Evolutionary conservation across 1,284 basidiomycete genomes (phyloP), one percentile per base, ranked within the genome.

Genomic region (Trametes versicolor): DNA sequence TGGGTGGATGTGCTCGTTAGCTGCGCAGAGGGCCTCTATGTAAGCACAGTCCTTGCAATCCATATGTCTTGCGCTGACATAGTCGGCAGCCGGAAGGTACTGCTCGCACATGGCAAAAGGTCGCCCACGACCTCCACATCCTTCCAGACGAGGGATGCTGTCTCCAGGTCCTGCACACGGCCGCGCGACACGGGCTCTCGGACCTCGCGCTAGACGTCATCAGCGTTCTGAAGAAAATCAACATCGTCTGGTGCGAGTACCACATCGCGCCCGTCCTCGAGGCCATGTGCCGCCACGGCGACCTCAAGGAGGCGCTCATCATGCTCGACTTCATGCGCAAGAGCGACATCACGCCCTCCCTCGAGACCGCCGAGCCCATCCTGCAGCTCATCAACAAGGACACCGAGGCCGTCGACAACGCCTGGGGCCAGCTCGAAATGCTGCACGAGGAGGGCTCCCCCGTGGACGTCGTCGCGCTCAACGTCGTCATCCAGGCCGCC

Each of bases 91-190:
- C 82, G 25, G 87, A 92, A 7, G 94, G 93, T 12, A 87, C 91
- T 4, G 66, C 81, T 39, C 74, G 76, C 55, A 87, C 86, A 47
- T 96, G 94, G 94, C 71, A 83, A 10, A 83, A 83, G 43, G 81
- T 87, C 29, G 85, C 89, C 3, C 73, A 83, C 10, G 80, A 83
- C 23, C 75, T 86, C 41, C 79, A 81, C 51, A 73, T 90, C 55
- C 78, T 81, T 0, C 92, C 91, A 0, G 90, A 93, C 70, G 93
- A 95, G 80, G 93, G 93, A 0, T 76, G 90, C 19, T 90, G 91
- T 70, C 72, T 90, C 17, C 79, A 85, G 36, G 86, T 94, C 13
- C 84, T 96, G 25, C 83, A 91, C 68, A 87, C 90, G 1, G 92
- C 92, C 17, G 92, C 85, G 23, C 87, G 93, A 13, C 82, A 87